These are phyloP conservation scores for Astrothelium subdiscretum DNA, from an alignment of 495 filamentous ascomycete genomes.

Conservation along the genomic window DNA sequence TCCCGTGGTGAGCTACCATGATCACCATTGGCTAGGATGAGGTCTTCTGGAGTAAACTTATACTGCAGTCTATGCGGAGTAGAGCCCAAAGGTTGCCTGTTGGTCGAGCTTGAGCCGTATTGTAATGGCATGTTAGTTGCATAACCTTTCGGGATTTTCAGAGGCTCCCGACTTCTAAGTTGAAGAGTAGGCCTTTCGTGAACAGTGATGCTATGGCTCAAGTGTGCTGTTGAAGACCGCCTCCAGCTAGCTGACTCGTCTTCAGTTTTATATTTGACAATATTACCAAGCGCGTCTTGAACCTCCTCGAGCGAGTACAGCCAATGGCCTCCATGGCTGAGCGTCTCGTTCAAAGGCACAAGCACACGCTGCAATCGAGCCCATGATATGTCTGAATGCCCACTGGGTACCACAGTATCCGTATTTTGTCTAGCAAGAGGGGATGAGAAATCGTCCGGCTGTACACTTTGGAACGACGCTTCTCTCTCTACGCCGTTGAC, in stretches of 20 bases:
- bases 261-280: slow-evolving; percentile 62
- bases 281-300: slow-evolving; percentile 77
- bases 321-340: slow-evolving; percentile 68
- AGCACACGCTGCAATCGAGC: slow-evolving; percentile 59
- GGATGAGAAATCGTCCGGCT: slow-evolving; percentile 74
- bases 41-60: slow-evolving; percentile 56
- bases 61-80: slow-evolving; percentile 51
- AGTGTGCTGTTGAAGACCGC: slow-evolving; percentile 43
- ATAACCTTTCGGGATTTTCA: slow-evolving; percentile 68
- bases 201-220: slow-evolving; percentile 69
- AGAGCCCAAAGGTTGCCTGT: slow-evolving; percentile 39
- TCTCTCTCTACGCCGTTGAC: slow-evolving; percentile 65
- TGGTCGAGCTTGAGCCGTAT: slow-evolving; percentile 44
- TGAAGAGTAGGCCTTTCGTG: slow-evolving; percentile 69
- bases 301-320: slow-evolving; percentile 85
- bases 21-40: slow-evolving; percentile 50
- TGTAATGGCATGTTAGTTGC: slow-evolving; percentile 56
- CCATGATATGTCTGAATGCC: slow-evolving; percentile 64
- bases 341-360: slow-evolving; percentile 78
- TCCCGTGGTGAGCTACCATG: slow-evolving; percentile 32
- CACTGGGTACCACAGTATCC: slow-evolving; percentile 41
- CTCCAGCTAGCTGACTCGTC: slow-evolving; percentile 52
- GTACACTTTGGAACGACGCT: slow-evolving; percentile 78
- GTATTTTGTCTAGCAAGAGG: slow-evolving; percentile 49
- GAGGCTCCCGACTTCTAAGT: slow-evolving; percentile 58